Evolutionary conservation across 2,329 filamentous ascomycete species (phyloP).

Genomic region (Thermoascus crustaceus): DNA sequence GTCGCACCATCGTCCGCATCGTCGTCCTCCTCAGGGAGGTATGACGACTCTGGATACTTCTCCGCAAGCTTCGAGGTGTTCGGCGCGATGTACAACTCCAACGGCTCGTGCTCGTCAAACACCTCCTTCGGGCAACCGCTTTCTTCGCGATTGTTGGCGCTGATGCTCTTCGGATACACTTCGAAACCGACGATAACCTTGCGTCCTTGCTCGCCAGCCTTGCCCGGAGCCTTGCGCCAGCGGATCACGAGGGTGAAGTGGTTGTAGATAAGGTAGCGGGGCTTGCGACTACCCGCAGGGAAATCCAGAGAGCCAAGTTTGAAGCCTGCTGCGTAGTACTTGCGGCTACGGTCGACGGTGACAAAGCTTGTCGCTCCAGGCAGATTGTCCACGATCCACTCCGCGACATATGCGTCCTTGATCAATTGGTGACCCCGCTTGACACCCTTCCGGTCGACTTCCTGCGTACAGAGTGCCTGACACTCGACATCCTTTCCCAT

Average conservation of each 20-base stretch:
- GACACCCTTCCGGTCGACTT: constrained; percentile 57
- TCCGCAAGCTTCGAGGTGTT: constrained; percentile 51
- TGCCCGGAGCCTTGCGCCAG: constrained; percentile 63
- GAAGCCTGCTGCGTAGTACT: constrained; percentile 86
- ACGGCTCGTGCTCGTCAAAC: constrained; percentile 52
- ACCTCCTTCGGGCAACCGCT: constrained; percentile 62
- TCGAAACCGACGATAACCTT: constrained; percentile 85
- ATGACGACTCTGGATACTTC: constrained; percentile 52
- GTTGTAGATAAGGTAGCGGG: constrained; percentile 72
- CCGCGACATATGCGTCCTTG: constrained; percentile 71
- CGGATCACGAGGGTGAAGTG: constrained; percentile 79
- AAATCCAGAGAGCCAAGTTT: constrained; percentile 73
- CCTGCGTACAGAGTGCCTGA: constrained; percentile 61
- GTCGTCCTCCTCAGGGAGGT: constrained; percentile 48
- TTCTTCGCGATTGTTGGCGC: constrained; percentile 51
- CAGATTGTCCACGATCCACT: constrained; percentile 91
- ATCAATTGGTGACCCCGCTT: constrained; percentile 64
- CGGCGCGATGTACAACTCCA: constrained; percentile 61
- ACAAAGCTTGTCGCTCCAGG: constrained; percentile 84
- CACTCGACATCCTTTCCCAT: constrained; percentile 71
- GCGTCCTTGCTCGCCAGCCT: constrained; percentile 59
- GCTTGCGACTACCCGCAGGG: constrained; percentile 50
- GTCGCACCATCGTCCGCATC: constrained; percentile 57
- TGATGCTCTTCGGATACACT: constrained; percentile 79
- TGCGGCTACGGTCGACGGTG: constrained; percentile 71